Evolutionary conservation across 2,329 filamentous ascomycete species (phyloP).

Genomic region (Epichloe elymi): DNA sequence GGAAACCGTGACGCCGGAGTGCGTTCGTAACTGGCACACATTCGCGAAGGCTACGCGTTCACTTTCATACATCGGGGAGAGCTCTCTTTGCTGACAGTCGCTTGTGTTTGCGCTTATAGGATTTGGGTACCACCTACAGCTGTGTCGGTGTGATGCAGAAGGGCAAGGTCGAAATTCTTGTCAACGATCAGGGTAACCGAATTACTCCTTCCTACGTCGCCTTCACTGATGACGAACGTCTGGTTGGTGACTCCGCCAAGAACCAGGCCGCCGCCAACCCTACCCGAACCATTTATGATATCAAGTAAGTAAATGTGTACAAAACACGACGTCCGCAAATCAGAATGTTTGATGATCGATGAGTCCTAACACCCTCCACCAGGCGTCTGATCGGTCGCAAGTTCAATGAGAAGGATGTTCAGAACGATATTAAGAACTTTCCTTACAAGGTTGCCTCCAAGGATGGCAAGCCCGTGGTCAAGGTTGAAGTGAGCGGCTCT

Average conservation of each 20-base stretch:
- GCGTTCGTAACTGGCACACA: neutral
- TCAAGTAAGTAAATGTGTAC: conserved; percentile 51
- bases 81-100: neutral
- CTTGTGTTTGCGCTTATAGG: conserved; percentile 20
- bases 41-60: neutral
- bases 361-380: neutral
- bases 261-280: conserved; percentile 83
- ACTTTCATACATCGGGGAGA: neutral
- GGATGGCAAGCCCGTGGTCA: conserved; percentile 77
- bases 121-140: conserved; percentile 80
- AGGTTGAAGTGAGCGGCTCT: conserved; percentile 53
- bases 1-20: neutral
- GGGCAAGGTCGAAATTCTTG: conserved; percentile 88
- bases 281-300: conserved; percentile 60
- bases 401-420: conserved; percentile 72
- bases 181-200: conserved; percentile 94
- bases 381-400: conserved; percentile 80
- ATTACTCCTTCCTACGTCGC: conserved; percentile 92
- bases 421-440: conserved; percentile 95
- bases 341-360: neutral
- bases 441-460: conserved; percentile 89
- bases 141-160: conserved; percentile 95
- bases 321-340: neutral
- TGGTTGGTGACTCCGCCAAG: conserved; percentile 96
- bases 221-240: conserved; percentile 91